Conservation (phyloP, 306 rosid genomes). For the Cucurbita argyrosperma region DNA sequence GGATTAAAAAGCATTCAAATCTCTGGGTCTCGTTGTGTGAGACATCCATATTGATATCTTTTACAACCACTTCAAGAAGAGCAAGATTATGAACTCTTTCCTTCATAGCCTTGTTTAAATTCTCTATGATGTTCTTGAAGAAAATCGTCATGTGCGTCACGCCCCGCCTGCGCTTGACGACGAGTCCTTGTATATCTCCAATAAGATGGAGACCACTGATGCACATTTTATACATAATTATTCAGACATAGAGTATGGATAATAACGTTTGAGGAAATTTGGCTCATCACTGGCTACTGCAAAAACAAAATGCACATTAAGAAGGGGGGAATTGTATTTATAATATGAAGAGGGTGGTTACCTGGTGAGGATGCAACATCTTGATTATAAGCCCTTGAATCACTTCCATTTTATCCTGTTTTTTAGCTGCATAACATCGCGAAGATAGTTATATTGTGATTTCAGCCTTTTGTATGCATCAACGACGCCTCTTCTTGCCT, state of each 20-base stretch:
- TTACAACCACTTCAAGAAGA: constrained; percentile 9
- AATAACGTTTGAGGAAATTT: background rate
- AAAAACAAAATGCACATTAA: background rate
- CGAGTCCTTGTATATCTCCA: constrained; percentile 77
- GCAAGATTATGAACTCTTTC: constrained; percentile 15
- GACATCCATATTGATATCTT: constrained; percentile 20
- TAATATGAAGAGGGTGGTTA: constrained; percentile 5
- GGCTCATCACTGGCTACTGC: background rate
- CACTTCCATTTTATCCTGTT: constrained; percentile 27
- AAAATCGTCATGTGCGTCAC: constrained; percentile 85
- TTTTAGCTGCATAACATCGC: no score
- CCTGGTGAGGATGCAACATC: constrained; percentile 33
- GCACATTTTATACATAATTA: constrained; percentile 16
- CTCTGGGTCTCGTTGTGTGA: constrained; percentile 81
- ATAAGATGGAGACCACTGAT: constrained; percentile 34
- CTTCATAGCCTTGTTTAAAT: constrained; percentile 34
- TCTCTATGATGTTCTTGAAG: constrained; percentile 65
- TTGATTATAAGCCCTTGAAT: constrained; percentile 15
- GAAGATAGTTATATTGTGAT: constrained; percentile 22
- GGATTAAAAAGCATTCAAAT: constrained; percentile 27
- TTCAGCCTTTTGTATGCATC: constrained; percentile 55
- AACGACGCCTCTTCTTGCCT: constrained; percentile 16
- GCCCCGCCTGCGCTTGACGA: constrained; percentile 52
- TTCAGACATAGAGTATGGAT: background rate
- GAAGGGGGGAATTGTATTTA: background rate